Conservation (phyloP, 768 basidiomycete genomes). For the Auricularia cornea region DNA sequence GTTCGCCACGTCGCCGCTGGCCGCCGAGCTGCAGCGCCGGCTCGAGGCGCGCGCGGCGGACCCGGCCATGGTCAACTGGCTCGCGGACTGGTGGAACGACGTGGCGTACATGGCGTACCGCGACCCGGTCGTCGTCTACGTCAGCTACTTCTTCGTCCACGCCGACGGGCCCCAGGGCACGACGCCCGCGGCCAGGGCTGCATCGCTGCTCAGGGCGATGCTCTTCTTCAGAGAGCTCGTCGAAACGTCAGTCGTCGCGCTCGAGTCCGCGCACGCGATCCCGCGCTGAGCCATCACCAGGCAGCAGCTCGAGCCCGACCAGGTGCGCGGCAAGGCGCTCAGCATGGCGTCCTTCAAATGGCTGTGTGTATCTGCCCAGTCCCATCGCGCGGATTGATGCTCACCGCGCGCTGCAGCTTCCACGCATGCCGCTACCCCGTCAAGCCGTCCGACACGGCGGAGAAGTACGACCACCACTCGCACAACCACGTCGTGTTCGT, state of each 20-base stretch:
- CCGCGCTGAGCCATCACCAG: constrained; percentile 25
- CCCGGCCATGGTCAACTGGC: constrained; percentile 62
- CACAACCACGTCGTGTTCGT: constrained; percentile 89
- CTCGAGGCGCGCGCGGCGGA: constrained; percentile 66
- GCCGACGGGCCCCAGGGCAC: constrained; percentile 49
- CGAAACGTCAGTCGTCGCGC: constrained; percentile 50
- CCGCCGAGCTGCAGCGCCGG: constrained; percentile 65
- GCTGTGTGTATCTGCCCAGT: constrained; percentile 47
- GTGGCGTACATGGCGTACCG: constrained; percentile 80
- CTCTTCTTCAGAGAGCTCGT: constrained; percentile 77
- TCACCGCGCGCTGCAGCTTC: constrained; percentile 46
- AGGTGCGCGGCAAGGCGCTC: constrained; percentile 63
- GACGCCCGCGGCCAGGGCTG: constrained; percentile 63
- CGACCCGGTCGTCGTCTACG: constrained; percentile 84
- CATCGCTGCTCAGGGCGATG: constrained; percentile 75
- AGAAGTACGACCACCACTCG: constrained; percentile 61
- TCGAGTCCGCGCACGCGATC: background rate
- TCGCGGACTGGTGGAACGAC: constrained; percentile 99
- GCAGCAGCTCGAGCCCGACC: constrained; percentile 81
- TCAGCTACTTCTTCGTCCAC: constrained; percentile 95
- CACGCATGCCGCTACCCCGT: constrained; percentile 85
- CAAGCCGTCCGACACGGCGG: constrained; percentile 73
- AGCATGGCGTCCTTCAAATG: constrained; percentile 95
- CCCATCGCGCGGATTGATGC: background rate
- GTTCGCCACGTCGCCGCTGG: constrained; percentile 64